Evolutionary conservation across 805 yeast species (phyloP).

Genomic region (Candida khao-thaluensis): DNA sequence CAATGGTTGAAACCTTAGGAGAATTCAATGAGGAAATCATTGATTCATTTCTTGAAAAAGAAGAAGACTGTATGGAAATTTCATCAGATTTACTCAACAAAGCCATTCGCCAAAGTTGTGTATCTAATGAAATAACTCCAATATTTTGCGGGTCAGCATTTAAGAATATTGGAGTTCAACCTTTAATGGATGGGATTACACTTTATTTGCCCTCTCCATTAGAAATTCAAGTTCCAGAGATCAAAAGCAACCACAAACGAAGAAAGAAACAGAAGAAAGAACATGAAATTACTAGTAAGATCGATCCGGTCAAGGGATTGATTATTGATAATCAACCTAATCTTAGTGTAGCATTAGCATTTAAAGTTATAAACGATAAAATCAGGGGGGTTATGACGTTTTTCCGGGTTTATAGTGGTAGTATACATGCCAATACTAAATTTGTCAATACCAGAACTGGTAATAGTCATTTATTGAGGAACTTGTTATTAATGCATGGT

Average conservation of each 20-base stretch:
- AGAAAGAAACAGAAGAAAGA: slow-evolving; percentile 18
- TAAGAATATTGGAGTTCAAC: slow-evolving; percentile 91
- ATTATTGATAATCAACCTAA: slow-evolving; percentile 56
- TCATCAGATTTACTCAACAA: slow-evolving; percentile 51
- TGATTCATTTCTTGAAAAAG: slow-evolving; percentile 68
- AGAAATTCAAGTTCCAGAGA: slow-evolving; percentile 59
- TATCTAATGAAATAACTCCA: slow-evolving; percentile 61
- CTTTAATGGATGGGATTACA: slow-evolving; percentile 79
- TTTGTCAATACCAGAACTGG: slow-evolving; percentile 71
- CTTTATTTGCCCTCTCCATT: slow-evolving; percentile 80
- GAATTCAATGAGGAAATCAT: slow-evolving; percentile 78
- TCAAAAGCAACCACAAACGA: slow-evolving; percentile 28
- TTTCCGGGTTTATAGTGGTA: slow-evolving; percentile 86
- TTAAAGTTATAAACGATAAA: slow-evolving; percentile 86
- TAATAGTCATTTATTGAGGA: slow-evolving; percentile 61
- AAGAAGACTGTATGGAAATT: slow-evolving; percentile 68
- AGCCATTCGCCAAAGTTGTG: slow-evolving; percentile 65
- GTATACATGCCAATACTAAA: slow-evolving; percentile 57
- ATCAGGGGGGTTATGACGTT: slow-evolving; percentile 80
- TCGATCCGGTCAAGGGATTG: slow-evolving; percentile 47
- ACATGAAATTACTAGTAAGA: slow-evolving; percentile 28
- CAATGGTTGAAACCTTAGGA: slow-evolving; percentile 79
- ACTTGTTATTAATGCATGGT: slow-evolving; percentile 82
- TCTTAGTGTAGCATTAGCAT: slow-evolving; percentile 77
- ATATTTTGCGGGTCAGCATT: slow-evolving; percentile 93